Evolutionary conservation across 2,329 filamentous ascomycete genomes (phyloP), one percentile per base, ranked within the genome.

Genomic region (Aspergillus texensis): DNA sequence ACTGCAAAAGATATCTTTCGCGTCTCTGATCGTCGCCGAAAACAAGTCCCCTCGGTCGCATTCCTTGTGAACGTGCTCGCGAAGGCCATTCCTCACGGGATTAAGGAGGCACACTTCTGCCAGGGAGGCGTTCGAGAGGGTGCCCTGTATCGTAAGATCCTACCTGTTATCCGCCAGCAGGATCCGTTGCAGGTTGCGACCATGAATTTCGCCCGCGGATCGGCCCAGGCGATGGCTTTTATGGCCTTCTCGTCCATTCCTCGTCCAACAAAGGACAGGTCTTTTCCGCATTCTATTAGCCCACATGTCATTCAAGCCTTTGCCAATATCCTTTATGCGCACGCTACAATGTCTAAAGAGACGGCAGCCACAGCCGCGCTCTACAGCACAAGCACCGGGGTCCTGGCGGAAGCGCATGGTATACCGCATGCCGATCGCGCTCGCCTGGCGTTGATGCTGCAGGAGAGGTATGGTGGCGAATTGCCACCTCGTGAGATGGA

Each of bases 121-220:
- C 89, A 91, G 69, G 92, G 93, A 10, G 93, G 93, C 12, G 94
- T 96, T 65, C 84, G 93, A 50, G 93, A 96, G 77, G 93, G 93
- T 1, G 88, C 88, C n/a, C 80, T 96, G 48, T 92, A 92, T 79
- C 68, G 69, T 3, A 88, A 86, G 63, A 85, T 96, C 30, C 83
- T 87, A 0, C 71, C 78, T 0, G 73, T 82, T 0, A 76, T 90
- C 11, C 86, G 90, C 63, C 85, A 88, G 62, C 83, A 86, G 67
- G 84, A 89, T 69, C 92, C 93, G 0, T 78, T 96, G 0, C 80
- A 86, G 26, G 85, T 88, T 0, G 87, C 86, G 2, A 90, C 88
- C 0, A 73, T 74, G 16, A 79, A 78, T 1, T 85, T 84, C 65
- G 85, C 85, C 0, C 65, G 70, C 6, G 73, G 75, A 0, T 85